Conservation (phyloP, 768 basidiomycete species). For the Leccinum aurantiacum region DNA sequence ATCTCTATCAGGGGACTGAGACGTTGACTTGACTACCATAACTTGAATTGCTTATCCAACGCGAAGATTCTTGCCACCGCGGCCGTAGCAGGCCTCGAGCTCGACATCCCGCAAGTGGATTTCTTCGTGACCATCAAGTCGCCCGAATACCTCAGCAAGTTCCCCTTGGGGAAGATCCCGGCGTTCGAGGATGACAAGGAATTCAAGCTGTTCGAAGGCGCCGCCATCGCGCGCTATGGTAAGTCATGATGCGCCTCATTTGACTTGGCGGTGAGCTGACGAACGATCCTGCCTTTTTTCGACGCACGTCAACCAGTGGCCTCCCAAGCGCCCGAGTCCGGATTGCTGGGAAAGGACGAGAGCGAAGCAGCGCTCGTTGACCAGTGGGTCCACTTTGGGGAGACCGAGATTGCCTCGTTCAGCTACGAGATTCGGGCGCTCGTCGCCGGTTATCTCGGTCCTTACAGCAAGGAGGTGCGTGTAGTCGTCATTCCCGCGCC, state of each 20-base stretch:
- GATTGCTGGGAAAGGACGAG: constrained; percentile 24
- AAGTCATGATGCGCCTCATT: neutral
- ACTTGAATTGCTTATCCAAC: neutral
- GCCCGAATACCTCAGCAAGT: constrained; percentile 31
- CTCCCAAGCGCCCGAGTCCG: constrained; percentile 27
- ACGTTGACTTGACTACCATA: neutral
- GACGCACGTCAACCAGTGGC: constrained; percentile 14
- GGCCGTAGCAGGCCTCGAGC: constrained; percentile 25
- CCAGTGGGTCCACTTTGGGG: constrained; percentile 33
- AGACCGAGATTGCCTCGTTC: constrained; percentile 24
- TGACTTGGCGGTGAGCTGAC: neutral
- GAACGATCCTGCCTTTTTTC: neutral
- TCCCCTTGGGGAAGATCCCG: constrained; percentile 31
- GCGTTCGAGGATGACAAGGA: constrained; percentile 27
- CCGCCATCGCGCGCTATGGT: constrained; percentile 30
- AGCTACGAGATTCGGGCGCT: constrained; percentile 23
- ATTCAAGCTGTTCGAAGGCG: constrained; percentile 29
- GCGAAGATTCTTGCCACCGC: constrained; percentile 27
- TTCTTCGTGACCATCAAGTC: constrained; percentile 27
- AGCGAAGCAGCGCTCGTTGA: constrained; percentile 29
- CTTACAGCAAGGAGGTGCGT: constrained; percentile 25
- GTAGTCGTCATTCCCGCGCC: neutral
- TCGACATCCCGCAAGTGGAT: constrained; percentile 25
- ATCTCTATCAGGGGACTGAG: too few relatives aligned
- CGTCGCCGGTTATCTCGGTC: constrained; percentile 20